Evolutionary conservation across 2,329 filamentous ascomycete genomes (phyloP), one percentile per base, ranked within the genome.

Genomic region (Hypoxylon rubiginosum): DNA sequence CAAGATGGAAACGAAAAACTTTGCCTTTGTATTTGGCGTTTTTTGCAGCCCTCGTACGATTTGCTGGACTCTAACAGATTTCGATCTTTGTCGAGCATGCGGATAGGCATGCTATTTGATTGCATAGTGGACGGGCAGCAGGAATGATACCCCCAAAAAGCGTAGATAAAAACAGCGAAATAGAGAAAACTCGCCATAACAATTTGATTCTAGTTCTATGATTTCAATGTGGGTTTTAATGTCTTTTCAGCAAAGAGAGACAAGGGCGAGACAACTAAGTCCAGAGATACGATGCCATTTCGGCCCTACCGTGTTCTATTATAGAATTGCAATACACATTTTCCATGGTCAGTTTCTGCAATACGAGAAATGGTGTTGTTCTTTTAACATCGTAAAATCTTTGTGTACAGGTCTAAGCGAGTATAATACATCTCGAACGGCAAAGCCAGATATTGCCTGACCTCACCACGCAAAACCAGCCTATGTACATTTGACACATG

Each of bases 381-480:
- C 24, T 32, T 58, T 62, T 36, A 39, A 36, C 49, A 52, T 48
- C 19, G 21, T 48, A 24, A 26, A 26, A 46, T 54, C n/a, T 53
- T 59, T 64, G 60, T 64, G 57, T 61, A 61, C 61, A 67, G 32
- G 48, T 58, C 28, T 51, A 54, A 28, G 58, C 21, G 48, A 36
- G 28, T 67, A 67, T 58, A 58, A 26, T 67, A 64, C 64, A 67
- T 67, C 28, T 66, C 26, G 15, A 26, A 51, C 36, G 53, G 60
- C 43, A 64, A 36, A 61, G 56, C 60, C 24, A 60, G n/a, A 10
- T 17, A 19, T 32, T 28, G 34, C 15, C 21, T 17, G 45, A 50
- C 45, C n/a, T 49, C 50, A 4, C 39, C 45, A 62, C 21, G 26
- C 26, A 17, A 15, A 48, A 9, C 17, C 10, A n/a, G 45, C 17